Percentiles rank a stretch among this genome's conserved stretches.
Evolutionary conservation across 805 yeast species (phyloP).

Genomic region (Nakazawaea laoshanensis): DNA sequence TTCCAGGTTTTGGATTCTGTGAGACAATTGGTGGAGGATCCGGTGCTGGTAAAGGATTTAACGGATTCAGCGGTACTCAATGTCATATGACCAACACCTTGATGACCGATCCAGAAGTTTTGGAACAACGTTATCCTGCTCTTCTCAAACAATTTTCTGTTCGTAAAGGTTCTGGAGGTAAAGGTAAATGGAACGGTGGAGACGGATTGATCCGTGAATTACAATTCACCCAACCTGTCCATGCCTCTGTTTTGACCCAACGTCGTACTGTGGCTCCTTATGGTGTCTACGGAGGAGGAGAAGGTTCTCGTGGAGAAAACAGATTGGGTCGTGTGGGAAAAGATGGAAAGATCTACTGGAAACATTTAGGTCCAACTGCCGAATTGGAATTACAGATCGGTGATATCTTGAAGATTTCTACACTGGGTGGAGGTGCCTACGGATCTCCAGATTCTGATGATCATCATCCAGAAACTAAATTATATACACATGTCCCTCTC

Average conservation of each 20-base stretch:
- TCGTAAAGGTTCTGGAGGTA: constrained; percentile 39
- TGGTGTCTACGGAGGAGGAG: constrained; percentile 46
- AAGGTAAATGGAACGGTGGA: constrained; percentile 41
- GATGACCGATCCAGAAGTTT: constrained; percentile 47
- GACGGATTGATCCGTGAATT: constrained; percentile 43
- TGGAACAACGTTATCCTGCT: constrained; percentile 45
- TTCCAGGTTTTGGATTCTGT: constrained; percentile 42
- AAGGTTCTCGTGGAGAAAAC: constrained; percentile 41
- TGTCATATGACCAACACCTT: constrained; percentile 46
- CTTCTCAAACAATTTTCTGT: constrained; percentile 35
- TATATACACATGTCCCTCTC: constrained; percentile 12
- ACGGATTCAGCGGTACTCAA: constrained; percentile 38
- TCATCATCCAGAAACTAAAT: constrained; percentile 14
- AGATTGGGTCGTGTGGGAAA: constrained; percentile 19
- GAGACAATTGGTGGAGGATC: constrained; percentile 52
- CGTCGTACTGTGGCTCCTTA: constrained; percentile 46
- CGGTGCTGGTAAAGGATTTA: constrained; percentile 40
- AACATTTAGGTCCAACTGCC: constrained; percentile 10
- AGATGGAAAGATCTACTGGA: constrained; percentile 13
- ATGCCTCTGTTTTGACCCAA: constrained; percentile 39
- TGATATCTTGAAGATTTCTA: constrained; percentile 49
- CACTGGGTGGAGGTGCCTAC: constrained; percentile 74
- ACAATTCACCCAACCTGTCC: constrained; percentile 31
- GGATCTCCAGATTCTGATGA: constrained; percentile 30
- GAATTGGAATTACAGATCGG: constrained; percentile 24